Evolutionary conservation across 805 yeast species (phyloP).

Genomic region (Torulaspora gathmanii): DNA sequence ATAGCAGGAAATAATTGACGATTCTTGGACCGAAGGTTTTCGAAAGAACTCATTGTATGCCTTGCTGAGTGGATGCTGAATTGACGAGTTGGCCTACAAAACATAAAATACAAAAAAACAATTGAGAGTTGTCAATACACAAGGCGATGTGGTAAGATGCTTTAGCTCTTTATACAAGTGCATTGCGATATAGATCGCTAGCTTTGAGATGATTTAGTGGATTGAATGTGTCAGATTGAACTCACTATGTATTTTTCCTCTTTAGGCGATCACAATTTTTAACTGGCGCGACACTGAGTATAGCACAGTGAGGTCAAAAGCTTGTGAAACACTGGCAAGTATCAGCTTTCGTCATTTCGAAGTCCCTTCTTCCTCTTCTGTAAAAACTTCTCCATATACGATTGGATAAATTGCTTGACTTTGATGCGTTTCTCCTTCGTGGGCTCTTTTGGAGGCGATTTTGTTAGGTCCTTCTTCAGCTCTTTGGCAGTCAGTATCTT

Average conservation of each 20-base stretch:
- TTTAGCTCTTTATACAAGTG: background rate
- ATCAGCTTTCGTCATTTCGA: conserved; percentile 1
- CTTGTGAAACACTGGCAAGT: background rate
- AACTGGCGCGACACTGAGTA: conserved; percentile 1
- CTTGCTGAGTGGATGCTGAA: background rate
- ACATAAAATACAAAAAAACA: background rate
- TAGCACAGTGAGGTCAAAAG: background rate
- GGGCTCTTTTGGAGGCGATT: conserved; percentile 50
- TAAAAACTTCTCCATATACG: conserved; percentile 64
- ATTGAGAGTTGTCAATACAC: too few relatives aligned
- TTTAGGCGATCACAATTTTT: conserved; percentile 6
- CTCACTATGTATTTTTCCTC: conserved; percentile 4
- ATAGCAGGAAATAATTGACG: too few relatives aligned
- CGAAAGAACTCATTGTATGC: too few relatives aligned
- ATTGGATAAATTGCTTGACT: conserved; percentile 56
- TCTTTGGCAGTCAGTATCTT: conserved; percentile 67
- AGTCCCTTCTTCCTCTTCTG: conserved; percentile 40
- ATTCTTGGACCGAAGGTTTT: too few relatives aligned
- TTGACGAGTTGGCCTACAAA: background rate
- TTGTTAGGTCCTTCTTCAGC: conserved; percentile 33
- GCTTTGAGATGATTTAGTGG: background rate
- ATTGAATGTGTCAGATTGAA: background rate
- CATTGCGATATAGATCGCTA: background rate
- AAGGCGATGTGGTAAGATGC: too few relatives aligned
- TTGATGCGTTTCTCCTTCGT: conserved; percentile 63